Evolutionary conservation across 2,329 filamentous ascomycete genomes (phyloP), one percentile per base, ranked within the genome.

Genomic region (Talaromyces sp.): DNA sequence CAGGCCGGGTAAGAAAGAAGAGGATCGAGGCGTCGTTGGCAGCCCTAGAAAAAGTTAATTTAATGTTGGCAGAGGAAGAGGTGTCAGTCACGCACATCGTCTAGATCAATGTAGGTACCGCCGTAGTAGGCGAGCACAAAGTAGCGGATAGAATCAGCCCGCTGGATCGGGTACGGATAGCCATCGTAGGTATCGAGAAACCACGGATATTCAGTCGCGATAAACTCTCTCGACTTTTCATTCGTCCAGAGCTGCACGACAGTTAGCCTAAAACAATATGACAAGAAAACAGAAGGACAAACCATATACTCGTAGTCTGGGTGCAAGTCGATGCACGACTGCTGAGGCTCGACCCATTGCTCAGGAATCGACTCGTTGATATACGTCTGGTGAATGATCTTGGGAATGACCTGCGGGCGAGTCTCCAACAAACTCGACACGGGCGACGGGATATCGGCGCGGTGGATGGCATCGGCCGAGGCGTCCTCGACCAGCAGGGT

Each of bases 81-180:
- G n/a, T n/a, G n/a, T n/a, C n/a, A n/a, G n/a, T 24, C 19, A 31
- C 82, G 51, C 73, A 84, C 83, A 73, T 87, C 86, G 73, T 94
- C 90, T 54, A 93, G 77, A 69, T 94, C 90, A 66, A 93, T 86
- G 74, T 93, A 93, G 59, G 91, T 86, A 46, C 90, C 90, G 59
- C 90, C 90, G 70, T 85, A 92, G 73, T 90, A 85, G 57, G 86
- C 82, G 32, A 94, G 80, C 21, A 92, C 81, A 70, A 93, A 92
- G 76, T 93, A 93, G 56, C 90, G 84, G 67, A 93, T 89, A 5
- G 88, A 81, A 69, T 93, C 90, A 59, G 89, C 88, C 62, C 89
- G 84, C 75, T 92, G 88, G 64, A 93, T 91, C 12, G 87, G 85
- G 72, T 88, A 90, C 32, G 79, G 81, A 75, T 92, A 93, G 68